A percentile compares a stretch with the other conserved stretches of the same genome.
Evolutionary conservation across 768 basidiomycete genomes (phyloP).

Genomic region (Rhodotorula graminis): DNA sequence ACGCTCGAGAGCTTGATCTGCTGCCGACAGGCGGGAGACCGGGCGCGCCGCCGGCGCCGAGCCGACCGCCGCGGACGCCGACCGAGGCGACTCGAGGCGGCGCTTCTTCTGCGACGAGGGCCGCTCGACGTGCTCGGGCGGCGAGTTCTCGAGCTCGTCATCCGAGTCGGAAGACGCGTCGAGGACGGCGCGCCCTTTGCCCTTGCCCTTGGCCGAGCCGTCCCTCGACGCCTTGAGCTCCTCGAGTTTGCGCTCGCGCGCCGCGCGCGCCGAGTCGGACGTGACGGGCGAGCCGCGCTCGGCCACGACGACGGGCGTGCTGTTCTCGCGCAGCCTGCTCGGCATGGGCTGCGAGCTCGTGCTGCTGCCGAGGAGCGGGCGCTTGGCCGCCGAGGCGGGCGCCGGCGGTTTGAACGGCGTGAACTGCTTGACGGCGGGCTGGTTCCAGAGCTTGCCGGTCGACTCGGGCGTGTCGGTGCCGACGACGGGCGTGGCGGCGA

Average conservation of each 20-base stretch:
- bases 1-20: not conserved
- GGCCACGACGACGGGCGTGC: not conserved
- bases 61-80: not conserved
- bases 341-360: not conserved
- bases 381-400: not conserved
- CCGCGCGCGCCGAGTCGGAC: not conserved
- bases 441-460: not conserved
- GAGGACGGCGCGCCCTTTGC: not conserved
- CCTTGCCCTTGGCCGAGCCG: not conserved
- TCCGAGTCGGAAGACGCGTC: not conserved
- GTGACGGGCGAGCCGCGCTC: not conserved
- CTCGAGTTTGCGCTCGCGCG: not conserved
- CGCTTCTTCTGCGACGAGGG: not conserved
- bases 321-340: not conserved
- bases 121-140: not conserved
- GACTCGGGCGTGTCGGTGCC: not conserved
- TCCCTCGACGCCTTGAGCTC: not conserved
- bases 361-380: not conserved
- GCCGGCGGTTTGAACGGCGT: not conserved
- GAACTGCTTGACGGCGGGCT: not conserved
- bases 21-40: not conserved
- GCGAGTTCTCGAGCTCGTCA: not conserved
- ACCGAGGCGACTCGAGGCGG: not conserved
- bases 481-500: not conserved
- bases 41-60: not conserved